These are phyloP conservation scores for Dalbergia cochinchinensis DNA, from an alignment of 306 rosid genomes.

Conservation along the genomic window DNA sequence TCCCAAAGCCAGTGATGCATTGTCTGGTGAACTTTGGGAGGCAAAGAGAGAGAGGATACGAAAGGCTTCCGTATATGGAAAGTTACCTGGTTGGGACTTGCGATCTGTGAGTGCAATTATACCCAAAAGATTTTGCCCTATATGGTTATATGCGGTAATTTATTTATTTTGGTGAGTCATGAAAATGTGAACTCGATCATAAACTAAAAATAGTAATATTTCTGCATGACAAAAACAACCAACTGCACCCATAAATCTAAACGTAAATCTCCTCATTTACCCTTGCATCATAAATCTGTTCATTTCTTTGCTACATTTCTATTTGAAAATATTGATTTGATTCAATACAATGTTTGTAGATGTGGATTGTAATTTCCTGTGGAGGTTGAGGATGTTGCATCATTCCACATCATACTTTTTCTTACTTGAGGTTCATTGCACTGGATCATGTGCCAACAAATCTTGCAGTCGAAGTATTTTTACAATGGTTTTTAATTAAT, in stretches of 20 bases:
- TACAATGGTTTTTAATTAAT: constrained; percentile 6
- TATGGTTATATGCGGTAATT: neutral
- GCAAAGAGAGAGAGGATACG: constrained; percentile 90
- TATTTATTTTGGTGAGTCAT: constrained; percentile 32
- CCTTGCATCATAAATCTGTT: constrained; percentile 1
- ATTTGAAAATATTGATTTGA: constrained; percentile 33
- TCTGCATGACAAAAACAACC: neutral
- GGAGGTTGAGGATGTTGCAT: constrained; percentile 7
- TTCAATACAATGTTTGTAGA: constrained; percentile 18
- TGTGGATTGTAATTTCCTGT: constrained; percentile 15
- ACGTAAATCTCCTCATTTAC: constrained; percentile 17
- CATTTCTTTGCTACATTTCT: constrained; percentile 20
- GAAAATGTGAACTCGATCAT: constrained; percentile 27
- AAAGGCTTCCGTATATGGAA: constrained; percentile 77
- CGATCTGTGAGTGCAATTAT: constrained; percentile 77
- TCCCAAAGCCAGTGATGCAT: constrained; percentile 94
- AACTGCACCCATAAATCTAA: constrained; percentile 12
- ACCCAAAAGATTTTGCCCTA: constrained; percentile 12
- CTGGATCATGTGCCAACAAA: neutral
- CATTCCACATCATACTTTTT: constrained; percentile 14
- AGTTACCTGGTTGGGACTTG: constrained; percentile 89
- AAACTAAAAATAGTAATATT: constrained; percentile 14
- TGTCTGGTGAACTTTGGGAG: constrained; percentile 98
- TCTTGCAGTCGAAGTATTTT: constrained; percentile 28
- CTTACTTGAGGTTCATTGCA: constrained; percentile 17